These are phyloP conservation scores for Nicotiana noctiflora DNA, from an alignment of 257 asterid species.

Conservation along the genomic window DNA sequence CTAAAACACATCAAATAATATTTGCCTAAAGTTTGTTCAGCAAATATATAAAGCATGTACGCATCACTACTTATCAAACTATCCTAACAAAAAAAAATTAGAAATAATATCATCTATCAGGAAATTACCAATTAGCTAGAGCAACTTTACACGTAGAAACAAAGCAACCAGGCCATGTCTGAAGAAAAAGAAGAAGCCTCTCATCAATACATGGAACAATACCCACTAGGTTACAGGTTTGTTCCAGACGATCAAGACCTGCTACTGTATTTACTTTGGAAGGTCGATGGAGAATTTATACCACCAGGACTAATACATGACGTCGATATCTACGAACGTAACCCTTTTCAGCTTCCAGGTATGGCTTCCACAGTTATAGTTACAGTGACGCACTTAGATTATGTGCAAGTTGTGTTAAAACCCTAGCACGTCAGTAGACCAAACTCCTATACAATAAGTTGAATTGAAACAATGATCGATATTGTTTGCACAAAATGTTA, in stretches of 20 bases:
- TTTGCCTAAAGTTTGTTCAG: neutral
- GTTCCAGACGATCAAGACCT: neutral
- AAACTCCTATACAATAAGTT: no score
- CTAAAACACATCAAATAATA: neutral
- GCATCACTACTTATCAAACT: no score
- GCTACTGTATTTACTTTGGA: neutral
- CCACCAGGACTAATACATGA: neutral
- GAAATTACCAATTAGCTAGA: neutral
- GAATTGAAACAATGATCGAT: no score
- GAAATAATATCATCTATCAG: neutral
- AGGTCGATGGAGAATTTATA: neutral
- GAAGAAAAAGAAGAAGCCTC: neutral
- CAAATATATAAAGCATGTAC: neutral
- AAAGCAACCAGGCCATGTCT: neutral
- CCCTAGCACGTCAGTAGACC: no score
- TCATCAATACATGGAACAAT: neutral
- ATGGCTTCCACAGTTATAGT: no score
- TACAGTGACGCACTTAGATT: neutral
- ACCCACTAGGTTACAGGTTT: neutral
- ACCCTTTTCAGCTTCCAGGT: constrained; percentile 6
- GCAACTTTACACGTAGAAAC: neutral
- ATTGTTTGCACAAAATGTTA: neutral
- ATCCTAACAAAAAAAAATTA: neutral
- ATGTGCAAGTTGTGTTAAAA: no score
- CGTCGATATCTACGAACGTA: neutral